Conservation (phyloP, 1,284 basidiomycete genomes). For the Cutaneotrichosporon sp. region DNA sequence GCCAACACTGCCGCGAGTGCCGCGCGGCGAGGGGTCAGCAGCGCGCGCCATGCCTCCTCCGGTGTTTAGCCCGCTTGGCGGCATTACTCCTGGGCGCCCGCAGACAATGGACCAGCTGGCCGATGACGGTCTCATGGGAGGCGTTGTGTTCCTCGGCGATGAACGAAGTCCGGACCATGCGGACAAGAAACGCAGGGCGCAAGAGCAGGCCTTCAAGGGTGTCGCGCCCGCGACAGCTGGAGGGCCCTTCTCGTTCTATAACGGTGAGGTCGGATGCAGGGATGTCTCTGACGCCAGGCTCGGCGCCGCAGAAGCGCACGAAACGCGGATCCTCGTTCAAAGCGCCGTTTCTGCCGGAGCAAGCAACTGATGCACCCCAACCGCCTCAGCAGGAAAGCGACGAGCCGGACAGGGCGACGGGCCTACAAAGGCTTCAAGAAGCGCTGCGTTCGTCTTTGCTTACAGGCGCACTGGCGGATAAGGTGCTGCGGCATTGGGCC, state of each 20-base stretch:
- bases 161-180: constrained; percentile 13
- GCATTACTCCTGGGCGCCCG: neutral
- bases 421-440: constrained; percentile 11
- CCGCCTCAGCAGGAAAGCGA: neutral
- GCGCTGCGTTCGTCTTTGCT: constrained; percentile 10
- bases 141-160: constrained; percentile 2
- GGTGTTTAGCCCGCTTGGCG: neutral
- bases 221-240: constrained; percentile 26
- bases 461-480: constrained; percentile 10
- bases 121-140: constrained; percentile 14
- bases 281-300: neutral
- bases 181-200: constrained; percentile 23
- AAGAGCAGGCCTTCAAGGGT: constrained; percentile 27
- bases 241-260: constrained; percentile 30
- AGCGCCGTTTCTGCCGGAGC: constrained; percentile 3
- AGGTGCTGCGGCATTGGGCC: constrained; percentile 17
- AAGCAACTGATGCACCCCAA: neutral
- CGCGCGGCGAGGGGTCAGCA: neutral
- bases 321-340: constrained; percentile 5
- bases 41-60: neutral
- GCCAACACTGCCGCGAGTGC: neutral
- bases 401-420: neutral
- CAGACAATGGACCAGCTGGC: constrained; percentile 16
- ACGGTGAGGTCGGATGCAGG: neutral
- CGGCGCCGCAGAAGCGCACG: neutral